Percentiles rank a stretch among this genome's conserved stretches.
These are phyloP conservation scores for Spathaspora arborariae DNA, from an alignment of 805 yeast species.

Conservation along the genomic window DNA sequence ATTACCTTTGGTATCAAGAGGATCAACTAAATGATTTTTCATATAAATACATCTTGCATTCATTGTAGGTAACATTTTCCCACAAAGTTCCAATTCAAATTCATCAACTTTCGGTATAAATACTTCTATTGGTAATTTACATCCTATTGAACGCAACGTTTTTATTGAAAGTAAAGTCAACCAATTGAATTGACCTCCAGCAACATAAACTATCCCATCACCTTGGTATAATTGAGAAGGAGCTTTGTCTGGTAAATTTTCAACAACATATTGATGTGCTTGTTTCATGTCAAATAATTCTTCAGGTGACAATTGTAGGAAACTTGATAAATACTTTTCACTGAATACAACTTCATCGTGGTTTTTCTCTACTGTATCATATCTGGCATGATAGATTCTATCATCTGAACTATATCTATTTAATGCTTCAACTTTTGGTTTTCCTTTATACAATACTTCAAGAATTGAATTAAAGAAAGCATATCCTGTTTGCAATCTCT, in stretches of 20 bases:
- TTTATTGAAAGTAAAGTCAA: conserved; percentile 62
- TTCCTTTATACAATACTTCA: conserved; percentile 34
- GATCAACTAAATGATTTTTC: conserved; percentile 24
- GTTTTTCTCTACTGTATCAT: conserved; percentile 23
- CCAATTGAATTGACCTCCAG: conserved; percentile 79
- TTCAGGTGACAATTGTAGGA: conserved; percentile 40
- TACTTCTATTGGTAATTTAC: conserved; percentile 75
- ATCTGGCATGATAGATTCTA: conserved; percentile 54
- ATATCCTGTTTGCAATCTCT: conserved; percentile 30
- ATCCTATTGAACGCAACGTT: conserved; percentile 62
- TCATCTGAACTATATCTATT: conserved; percentile 42
- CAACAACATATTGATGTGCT: conserved; percentile 47
- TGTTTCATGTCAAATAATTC: conserved; percentile 43
- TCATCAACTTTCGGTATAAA: conserved; percentile 69
- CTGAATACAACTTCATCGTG: conserved; percentile 36
- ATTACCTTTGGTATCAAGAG: conserved; percentile 13
- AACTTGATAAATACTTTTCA: conserved; percentile 49
- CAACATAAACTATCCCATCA: conserved; percentile 65
- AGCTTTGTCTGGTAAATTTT: conserved; percentile 39
- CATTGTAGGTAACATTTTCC: conserved; percentile 33
- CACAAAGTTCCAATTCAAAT: conserved; percentile 61
- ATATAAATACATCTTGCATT: conserved; percentile 37
- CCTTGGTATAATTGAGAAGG: conserved; percentile 38
- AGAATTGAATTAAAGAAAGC: conserved; percentile 42
- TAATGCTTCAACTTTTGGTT: conserved; percentile 43